phyloP scores from a whole-genome alignment of 192 early-diverging fungal genomes.

The Linnemannia elongata region DNA sequence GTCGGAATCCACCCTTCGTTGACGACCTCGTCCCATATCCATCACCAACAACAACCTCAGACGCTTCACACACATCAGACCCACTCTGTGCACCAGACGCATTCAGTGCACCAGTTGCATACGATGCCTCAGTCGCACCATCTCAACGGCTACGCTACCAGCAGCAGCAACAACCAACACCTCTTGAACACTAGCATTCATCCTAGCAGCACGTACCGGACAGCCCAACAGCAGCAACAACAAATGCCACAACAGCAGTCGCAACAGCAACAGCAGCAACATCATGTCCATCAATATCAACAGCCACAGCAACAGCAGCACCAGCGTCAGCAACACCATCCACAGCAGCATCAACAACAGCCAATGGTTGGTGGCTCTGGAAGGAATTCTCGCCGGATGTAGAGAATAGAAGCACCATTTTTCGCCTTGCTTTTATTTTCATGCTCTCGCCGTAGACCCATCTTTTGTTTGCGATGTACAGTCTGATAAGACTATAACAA shows the following conservation, averaged over 20 bases:
- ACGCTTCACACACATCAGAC: neutral
- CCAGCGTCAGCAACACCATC: slow-evolving; percentile 24
- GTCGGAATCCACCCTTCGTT: slow-evolving; percentile 42
- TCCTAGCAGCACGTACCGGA: slow-evolving; percentile 10
- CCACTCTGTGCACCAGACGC: neutral
- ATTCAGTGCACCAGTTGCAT: neutral
- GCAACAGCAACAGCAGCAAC: slow-evolving; percentile 24
- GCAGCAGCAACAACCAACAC: slow-evolving; percentile 10
- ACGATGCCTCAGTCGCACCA: neutral
- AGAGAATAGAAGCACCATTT: neutral
- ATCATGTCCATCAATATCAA: slow-evolving; percentile 17
- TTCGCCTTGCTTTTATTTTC: neutral
- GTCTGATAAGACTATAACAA: no score
- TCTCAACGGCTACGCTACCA: slow-evolving; percentile 17
- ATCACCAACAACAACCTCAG: slow-evolving; percentile 19
- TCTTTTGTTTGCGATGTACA: no score
- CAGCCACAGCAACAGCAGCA: slow-evolving; percentile 28
- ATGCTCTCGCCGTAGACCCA: no score
- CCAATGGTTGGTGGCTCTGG: slow-evolving; percentile 20
- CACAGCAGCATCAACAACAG: slow-evolving; percentile 19
- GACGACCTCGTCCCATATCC: slow-evolving; percentile 27
- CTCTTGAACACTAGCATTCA: neutral
- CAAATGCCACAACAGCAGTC: slow-evolving; percentile 28
- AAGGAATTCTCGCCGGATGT: slow-evolving; percentile 24
- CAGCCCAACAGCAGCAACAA: slow-evolving; percentile 25